Base-by-base conservation (phyloP, 73 alveolate genomes). In the Chromera velia region DNA sequence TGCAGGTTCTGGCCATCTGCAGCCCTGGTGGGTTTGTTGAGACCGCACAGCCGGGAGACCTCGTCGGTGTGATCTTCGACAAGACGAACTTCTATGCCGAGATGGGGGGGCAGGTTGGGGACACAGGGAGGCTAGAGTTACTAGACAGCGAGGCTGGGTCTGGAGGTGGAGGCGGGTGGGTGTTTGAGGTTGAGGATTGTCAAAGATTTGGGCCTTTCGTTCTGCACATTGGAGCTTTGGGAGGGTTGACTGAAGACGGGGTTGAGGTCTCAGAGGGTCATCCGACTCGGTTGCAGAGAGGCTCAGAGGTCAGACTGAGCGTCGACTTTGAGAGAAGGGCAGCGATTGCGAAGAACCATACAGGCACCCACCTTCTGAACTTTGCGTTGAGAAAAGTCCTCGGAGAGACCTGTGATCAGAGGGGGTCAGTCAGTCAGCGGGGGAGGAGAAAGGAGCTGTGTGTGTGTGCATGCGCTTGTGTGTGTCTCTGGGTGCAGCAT, bases 301-400 rank as follows among this genome's bases (percentile, higher is more conserved):
- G 55, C 22, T 4, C 22, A 13, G 55, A 40, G 55, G 4, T 13
- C 33, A 28, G 26, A 32, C 48, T 34, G 29, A 26, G 70, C 74
- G 86, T 80, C 33, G 86, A 80, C 68, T 80, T 70, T 74, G 34
- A 80, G 28, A 67, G 86, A 26, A 34, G 86, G 19, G 71, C 86
- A 9, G 30, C 48, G 55, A 77, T 80, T 72, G 86, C 86, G 24
- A 80, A 80, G 80, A 80, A 80, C 86, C 86, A 80, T 80, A 80
- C 86, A 0, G 86, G 80, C 22, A 80, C 86, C 34, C 86, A 80
- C 86, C 69, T 80, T 33, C 72, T 80, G 74, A 80, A 80, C 55
- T 80, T 34, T 33, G 86, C 86, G 48, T 33, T 80, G 7, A 75
- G 86, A 1, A 75, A 80, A 34, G 78, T 80, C 28, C 68, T 80